Percentiles rank a stretch among this genome's conserved stretches.
These are phyloP conservation scores for Lentinula aciculospora DNA, from an alignment of 768 basidiomycete species.

Conservation along the genomic window DNA sequence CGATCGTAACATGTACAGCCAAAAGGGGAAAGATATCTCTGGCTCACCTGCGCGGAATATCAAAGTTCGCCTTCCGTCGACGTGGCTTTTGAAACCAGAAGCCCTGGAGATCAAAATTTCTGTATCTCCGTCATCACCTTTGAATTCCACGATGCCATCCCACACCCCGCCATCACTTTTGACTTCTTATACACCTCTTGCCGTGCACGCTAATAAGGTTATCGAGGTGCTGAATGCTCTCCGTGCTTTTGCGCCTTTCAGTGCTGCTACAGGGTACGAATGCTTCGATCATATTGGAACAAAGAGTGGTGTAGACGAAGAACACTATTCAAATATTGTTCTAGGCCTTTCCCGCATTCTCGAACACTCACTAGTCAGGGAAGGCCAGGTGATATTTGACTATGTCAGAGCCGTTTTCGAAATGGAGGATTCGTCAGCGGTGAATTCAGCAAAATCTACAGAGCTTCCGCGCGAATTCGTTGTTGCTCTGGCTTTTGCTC, in stretches of 20 bases:
- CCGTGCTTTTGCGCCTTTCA: slow-evolving; percentile 71
- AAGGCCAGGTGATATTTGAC: slow-evolving; percentile 38
- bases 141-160: slow-evolving; percentile 25
- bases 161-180: slow-evolving; percentile 71
- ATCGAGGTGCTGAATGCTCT: slow-evolving; percentile 74
- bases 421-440: slow-evolving; percentile 3
- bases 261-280: slow-evolving; percentile 22
- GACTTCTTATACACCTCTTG: slow-evolving; percentile 71
- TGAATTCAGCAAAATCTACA: slow-evolving; percentile 11
- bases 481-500: slow-evolving; percentile 41
- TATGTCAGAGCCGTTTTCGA: slow-evolving; percentile 29
- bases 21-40: slow-evolving; percentile 13
- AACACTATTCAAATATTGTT: neutral
- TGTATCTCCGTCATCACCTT: slow-evolving; percentile 17
- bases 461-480: slow-evolving; percentile 17
- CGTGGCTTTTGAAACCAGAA: slow-evolving; percentile 16
- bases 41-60: slow-evolving; percentile 23
- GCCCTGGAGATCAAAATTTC: slow-evolving; percentile 7
- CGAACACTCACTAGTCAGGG: slow-evolving; percentile 42
- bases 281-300: neutral
- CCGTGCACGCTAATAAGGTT: slow-evolving; percentile 65
- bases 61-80: slow-evolving; percentile 29
- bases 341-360: slow-evolving; percentile 39
- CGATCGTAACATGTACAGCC: slow-evolving; percentile 12
- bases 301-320: neutral